A percentile compares a stretch with the other conserved stretches of the same genome.
Conservation (phyloP, 148 eudicot species). For the Cornus florida region DNA sequence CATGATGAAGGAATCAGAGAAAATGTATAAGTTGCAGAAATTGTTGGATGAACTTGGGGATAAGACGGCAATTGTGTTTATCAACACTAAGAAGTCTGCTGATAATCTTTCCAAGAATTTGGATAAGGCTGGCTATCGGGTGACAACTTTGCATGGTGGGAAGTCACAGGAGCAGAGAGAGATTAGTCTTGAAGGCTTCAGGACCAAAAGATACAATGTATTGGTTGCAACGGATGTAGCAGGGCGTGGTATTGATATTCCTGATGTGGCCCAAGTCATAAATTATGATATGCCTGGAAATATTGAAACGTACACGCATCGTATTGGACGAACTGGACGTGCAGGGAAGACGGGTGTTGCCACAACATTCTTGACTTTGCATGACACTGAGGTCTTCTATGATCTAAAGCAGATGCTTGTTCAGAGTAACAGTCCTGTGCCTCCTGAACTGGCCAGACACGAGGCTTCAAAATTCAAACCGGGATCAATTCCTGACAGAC, state of each 20-base stretch:
- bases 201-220: constrained; percentile 56
- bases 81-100: constrained; percentile 51
- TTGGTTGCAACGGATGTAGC: constrained; percentile 68
- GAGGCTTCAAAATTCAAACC: constrained; percentile 64
- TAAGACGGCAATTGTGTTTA: constrained; percentile 62
- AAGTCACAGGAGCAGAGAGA: constrained; percentile 69
- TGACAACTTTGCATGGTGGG: constrained; percentile 60
- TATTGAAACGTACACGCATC: constrained; percentile 60
- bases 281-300: constrained; percentile 58
- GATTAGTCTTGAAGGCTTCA: constrained; percentile 61
- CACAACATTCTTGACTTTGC: constrained; percentile 58
- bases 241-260: constrained; percentile 71
- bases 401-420: constrained; percentile 61
- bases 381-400: constrained; percentile 55
- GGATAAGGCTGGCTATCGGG: constrained; percentile 52
- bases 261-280: constrained; percentile 63
- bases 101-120: constrained; percentile 43
- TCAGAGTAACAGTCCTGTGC: constrained; percentile 67
- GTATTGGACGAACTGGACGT: constrained; percentile 65
- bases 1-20: constrained; percentile 64
- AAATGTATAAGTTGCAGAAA: constrained; percentile 37
- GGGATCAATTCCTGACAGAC: constrained; percentile 60
- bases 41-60: constrained; percentile 54
- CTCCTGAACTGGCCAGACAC: constrained; percentile 66
- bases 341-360: constrained; percentile 64